Percentiles rank a stretch among this genome's conserved stretches.
Conservation (phyloP, 129 eudicot genomes). For the Arctium minus region DNA sequence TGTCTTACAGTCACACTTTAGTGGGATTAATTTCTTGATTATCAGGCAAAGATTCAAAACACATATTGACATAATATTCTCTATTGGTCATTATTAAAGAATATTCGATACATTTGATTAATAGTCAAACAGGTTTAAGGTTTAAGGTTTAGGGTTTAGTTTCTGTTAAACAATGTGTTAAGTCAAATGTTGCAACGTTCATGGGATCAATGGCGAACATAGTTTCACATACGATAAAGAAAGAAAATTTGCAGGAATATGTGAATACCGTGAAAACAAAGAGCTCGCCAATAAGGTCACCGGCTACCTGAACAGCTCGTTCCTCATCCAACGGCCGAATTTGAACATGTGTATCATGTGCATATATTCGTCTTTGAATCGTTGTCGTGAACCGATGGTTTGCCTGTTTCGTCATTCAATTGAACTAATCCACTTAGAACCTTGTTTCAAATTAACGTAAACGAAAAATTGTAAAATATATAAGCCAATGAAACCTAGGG, state of each 20-base stretch:
- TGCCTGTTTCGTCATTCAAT: constrained; percentile 37
- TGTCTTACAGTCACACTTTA: too few species aligned
- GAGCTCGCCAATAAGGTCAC: constrained; percentile 81
- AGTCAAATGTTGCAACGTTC: neutral
- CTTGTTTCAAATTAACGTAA: neutral
- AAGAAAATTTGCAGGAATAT: neutral
- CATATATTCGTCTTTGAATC: constrained; percentile 79
- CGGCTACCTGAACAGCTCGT: constrained; percentile 94
- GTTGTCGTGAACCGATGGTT: constrained; percentile 84
- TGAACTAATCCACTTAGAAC: neutral
- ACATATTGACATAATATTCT: too few species aligned
- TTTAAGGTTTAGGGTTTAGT: neutral
- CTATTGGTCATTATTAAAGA: too few species aligned
- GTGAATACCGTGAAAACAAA: constrained; percentile 76
- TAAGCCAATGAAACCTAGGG: too few species aligned
- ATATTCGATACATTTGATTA: neutral
- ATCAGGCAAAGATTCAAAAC: too few species aligned
- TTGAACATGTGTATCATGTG: constrained; percentile 78
- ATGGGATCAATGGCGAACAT: neutral
- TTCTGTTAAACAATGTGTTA: neutral
- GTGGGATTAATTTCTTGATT: too few species aligned
- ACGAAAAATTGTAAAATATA: too few species aligned
- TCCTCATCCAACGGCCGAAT: constrained; percentile 94
- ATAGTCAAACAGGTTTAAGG: neutral
- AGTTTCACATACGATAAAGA: neutral